A percentile compares a stretch with the other conserved stretches of the same genome.
Conservation (phyloP, 768 basidiomycete genomes). For the Trametes villosa region DNA sequence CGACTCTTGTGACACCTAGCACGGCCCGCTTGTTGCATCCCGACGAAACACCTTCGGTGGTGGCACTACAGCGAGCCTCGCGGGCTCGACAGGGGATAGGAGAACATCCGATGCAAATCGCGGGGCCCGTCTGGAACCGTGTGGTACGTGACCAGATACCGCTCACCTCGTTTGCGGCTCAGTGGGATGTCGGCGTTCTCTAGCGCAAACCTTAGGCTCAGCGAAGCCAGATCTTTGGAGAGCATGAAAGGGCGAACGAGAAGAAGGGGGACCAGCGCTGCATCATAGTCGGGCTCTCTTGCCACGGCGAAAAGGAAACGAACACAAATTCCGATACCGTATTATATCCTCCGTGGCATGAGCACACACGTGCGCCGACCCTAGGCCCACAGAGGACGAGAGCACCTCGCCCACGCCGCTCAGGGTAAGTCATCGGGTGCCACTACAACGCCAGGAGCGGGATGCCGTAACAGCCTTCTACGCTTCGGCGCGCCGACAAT, state of each 20-base stretch:
- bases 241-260: no score
- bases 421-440: not conserved
- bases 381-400: not conserved
- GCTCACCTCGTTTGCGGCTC: not conserved
- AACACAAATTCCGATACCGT: no score
- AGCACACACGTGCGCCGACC: not conserved
- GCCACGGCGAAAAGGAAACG: no score
- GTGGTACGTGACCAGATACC: not conserved
- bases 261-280: no score
- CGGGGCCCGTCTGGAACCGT: no score
- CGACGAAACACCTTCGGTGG: no score
- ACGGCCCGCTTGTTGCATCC: not conserved
- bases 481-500: constrained; percentile 6
- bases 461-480: constrained; percentile 9
- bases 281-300: no score
- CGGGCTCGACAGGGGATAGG: no score
- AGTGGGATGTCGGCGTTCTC: not conserved
- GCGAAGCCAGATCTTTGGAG: no score
- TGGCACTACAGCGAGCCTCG: no score
- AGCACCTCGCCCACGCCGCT: not conserved
- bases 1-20: not conserved
- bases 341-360: no score
- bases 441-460: not conserved
- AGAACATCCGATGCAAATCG: no score
- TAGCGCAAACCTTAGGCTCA: not conserved